Conservation (phyloP, 768 basidiomycete species). For the Xerocomus potaroensis region DNA sequence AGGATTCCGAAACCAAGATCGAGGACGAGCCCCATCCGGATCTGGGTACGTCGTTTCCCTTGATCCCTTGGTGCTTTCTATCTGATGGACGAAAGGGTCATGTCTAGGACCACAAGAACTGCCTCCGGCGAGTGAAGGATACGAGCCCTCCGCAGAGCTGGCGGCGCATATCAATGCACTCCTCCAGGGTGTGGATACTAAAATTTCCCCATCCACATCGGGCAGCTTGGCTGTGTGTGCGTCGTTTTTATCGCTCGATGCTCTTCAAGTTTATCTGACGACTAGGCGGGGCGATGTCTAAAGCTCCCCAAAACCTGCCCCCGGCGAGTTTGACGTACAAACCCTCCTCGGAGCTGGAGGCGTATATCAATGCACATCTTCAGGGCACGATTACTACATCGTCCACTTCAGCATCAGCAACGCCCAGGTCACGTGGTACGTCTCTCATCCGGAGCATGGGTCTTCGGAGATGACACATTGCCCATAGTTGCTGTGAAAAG, state of each 20-base stretch:
- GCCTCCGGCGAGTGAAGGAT: slow-evolving; percentile 3
- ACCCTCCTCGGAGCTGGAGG: slow-evolving; percentile 6
- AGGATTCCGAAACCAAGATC: neutral
- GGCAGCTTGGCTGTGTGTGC: too few relatives aligned
- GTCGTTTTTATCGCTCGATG: too few relatives aligned
- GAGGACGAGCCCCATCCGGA: neutral
- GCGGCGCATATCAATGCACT: slow-evolving; percentile 1
- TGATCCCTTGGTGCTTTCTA: neutral
- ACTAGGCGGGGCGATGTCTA: too few relatives aligned
- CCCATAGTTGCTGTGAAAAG: slow-evolving; percentile 5
- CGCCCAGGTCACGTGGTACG: neutral
- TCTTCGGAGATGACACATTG: too few relatives aligned
- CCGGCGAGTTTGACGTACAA: slow-evolving; percentile 4
- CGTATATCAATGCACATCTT: slow-evolving; percentile 2
- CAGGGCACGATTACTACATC: neutral
- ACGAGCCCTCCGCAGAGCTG: slow-evolving; percentile 6
- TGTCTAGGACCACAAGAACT: neutral
- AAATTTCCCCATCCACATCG: too few relatives aligned
- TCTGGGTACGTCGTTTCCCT: neutral
- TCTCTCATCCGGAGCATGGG: neutral
- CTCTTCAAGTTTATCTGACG: too few relatives aligned
- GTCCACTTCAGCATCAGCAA: neutral
- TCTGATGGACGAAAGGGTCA: too few relatives aligned
- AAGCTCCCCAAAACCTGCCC: neutral
- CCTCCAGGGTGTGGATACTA: neutral